Percentiles rank a stretch among this genome's conserved stretches.
Evolutionary conservation across 768 basidiomycete genomes (phyloP).

Genomic region (Mycena leptocephala): DNA sequence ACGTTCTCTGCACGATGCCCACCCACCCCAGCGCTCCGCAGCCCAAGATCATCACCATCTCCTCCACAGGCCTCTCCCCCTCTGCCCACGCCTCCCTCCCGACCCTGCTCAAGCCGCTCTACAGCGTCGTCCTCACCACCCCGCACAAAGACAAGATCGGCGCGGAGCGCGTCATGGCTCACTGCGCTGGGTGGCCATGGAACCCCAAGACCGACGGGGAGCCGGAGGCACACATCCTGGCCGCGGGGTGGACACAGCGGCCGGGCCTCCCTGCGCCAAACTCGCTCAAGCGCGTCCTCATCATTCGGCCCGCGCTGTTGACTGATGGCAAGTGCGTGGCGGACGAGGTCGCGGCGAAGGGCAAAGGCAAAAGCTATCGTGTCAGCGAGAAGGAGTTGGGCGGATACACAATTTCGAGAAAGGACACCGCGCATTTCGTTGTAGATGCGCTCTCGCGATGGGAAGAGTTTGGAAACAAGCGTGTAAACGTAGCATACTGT

Average conservation of each 20-base stretch:
- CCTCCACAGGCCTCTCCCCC: conserved; percentile 68
- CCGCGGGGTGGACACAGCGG: conserved; percentile 49
- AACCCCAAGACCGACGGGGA: conserved; percentile 54
- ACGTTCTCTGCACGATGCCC: conserved; percentile 71
- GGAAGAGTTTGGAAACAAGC: conserved; percentile 58
- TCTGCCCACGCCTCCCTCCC: conserved; percentile 64
- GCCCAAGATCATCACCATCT: conserved; percentile 68
- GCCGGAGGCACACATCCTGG: conserved; percentile 58
- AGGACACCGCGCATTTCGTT: conserved; percentile 72
- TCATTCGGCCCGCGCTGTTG: conserved; percentile 71
- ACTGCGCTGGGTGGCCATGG: conserved; percentile 70
- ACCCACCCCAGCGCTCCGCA: conserved; percentile 42
- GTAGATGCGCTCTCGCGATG: conserved; percentile 55
- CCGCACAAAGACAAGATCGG: conserved; percentile 79
- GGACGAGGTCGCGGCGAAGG: background rate
- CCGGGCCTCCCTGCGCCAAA: conserved; percentile 51
- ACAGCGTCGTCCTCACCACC: conserved; percentile 54
- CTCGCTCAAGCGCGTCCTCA: conserved; percentile 51
- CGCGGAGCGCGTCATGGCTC: conserved; percentile 65
- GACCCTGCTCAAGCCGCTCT: conserved; percentile 63
- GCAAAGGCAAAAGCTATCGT: conserved; percentile 51
- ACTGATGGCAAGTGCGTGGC: conserved; percentile 64
- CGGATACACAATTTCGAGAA: conserved; percentile 66
- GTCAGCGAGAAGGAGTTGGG: conserved; percentile 49
- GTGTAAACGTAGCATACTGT: conserved; percentile 15